Evolutionary conservation across 257 asterid genomes (phyloP), one percentile per base, ranked within the genome.

Genomic region (Echium plantagineum): DNA sequence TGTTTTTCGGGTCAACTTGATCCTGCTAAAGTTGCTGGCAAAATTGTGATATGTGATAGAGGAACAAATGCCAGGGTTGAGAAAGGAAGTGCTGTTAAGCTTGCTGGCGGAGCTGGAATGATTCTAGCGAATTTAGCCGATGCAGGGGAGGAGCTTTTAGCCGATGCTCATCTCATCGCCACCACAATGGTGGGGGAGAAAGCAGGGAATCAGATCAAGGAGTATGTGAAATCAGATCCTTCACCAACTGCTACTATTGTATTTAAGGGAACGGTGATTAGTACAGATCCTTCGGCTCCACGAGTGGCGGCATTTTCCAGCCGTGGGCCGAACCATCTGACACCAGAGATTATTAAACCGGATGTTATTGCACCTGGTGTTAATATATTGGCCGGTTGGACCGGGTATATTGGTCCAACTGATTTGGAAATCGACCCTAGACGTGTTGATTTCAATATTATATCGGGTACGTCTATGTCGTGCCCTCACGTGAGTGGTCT

Each of bases 401-500:
- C 98, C 5, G 94, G 83, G 1, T 22, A 62, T 13, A 15, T 62
- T 1, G 85, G 95, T 18, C 96, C 98, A 0, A 80, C 98, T 15
- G 81, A 73, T 65, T 52, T 90, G 64, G 91, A 75, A 2, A 46
- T 78, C 16, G 98, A 90, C 64, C 72, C 71, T 2, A 74, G 98
- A 62, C 81, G 66, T 42, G 98, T 90, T 5, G 91, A 81, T 9
- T 90, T 90, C 78, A 90, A 87, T 67, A 85, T 90, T 53, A 74
- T 83, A 13, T 90, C 97, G 2, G 97, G 97, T 17, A 90, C 97
- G 0, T 85, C 96, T 1, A 90, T 90, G 98, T 81, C 98, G 26
- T 90, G 98, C 63, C 98, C 98, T 20, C 98, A 90, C 57, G 96
- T 85, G 56, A 87, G 96, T 67, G 98, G 98, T 53, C 71, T 90